phyloP scores from a whole-genome alignment of 352 stramenopile genomes.

The Globisporangium cystogenes region DNA sequence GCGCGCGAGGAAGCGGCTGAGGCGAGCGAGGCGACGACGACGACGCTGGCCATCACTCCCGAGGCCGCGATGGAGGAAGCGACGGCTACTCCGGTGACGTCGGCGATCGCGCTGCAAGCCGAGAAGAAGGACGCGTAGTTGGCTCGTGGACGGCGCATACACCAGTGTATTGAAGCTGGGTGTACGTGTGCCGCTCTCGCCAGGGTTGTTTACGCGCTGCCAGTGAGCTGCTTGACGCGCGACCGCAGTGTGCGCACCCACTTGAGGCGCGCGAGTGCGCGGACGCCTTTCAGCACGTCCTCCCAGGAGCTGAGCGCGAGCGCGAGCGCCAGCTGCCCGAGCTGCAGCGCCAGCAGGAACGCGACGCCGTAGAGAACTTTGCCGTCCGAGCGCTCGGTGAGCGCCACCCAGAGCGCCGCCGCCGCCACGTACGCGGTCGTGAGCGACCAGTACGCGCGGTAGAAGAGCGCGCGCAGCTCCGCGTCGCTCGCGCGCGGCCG shows the following conservation, averaged over 20 bases:
- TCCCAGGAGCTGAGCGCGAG: slow-evolving; percentile 58
- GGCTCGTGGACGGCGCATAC: too few relatives aligned
- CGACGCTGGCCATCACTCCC: slow-evolving; percentile 5
- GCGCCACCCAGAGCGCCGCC: slow-evolving; percentile 50
- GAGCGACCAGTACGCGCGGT: slow-evolving; percentile 60
- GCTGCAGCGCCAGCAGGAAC: slow-evolving; percentile 48
- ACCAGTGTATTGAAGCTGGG: too few relatives aligned
- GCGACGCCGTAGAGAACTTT: slow-evolving; percentile 43
- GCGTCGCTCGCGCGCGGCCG: slow-evolving; percentile 24
- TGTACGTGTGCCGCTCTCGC: too few relatives aligned
- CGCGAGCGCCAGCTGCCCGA: slow-evolving; percentile 45
- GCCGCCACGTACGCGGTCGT: slow-evolving; percentile 32
- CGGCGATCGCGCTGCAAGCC: slow-evolving; percentile 8
- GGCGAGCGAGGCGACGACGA: slow-evolving; percentile 9
- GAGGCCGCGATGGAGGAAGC: background rate
- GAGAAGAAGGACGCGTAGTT: slow-evolving; percentile 5
- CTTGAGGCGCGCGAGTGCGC: slow-evolving; percentile 12
- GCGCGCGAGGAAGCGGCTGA: slow-evolving; percentile 11
- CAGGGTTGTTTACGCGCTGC: background rate
- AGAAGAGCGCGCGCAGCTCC: slow-evolving; percentile 43
- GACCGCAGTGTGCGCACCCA: slow-evolving; percentile 7
- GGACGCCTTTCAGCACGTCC: slow-evolving; percentile 31
- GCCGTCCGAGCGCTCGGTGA: slow-evolving; percentile 41
- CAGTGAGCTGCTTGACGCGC: background rate
- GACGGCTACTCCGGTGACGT: background rate